Percentiles rank a stretch among this genome's conserved stretches.
Evolutionary conservation across 1,284 basidiomycete species (phyloP).

Genomic region (Bothia castanella): DNA sequence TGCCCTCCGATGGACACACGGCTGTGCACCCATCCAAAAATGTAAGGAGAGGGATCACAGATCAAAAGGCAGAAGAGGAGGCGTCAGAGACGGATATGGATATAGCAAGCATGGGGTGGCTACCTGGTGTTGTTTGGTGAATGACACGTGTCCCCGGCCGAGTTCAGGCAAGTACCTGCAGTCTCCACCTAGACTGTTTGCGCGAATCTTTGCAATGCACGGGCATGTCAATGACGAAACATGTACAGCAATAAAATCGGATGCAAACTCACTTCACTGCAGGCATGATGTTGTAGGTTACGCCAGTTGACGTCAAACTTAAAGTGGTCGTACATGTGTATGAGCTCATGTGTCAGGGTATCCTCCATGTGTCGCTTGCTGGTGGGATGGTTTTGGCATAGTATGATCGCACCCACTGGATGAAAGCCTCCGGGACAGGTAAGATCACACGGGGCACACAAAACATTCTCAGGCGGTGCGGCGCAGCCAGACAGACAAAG

Average conservation of each 20-base stretch:
- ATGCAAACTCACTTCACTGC: slow-evolving; percentile 83
- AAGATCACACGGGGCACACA: slow-evolving; percentile 78
- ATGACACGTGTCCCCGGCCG: slow-evolving; percentile 68
- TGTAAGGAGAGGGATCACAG: background rate
- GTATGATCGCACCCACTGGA: slow-evolving; percentile 70
- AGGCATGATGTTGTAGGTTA: slow-evolving; percentile 91
- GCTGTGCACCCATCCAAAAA: slow-evolving; percentile 41
- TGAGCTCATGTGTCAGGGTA: slow-evolving; percentile 88
- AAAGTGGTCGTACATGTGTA: slow-evolving; percentile 96
- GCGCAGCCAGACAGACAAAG: slow-evolving; percentile 69
- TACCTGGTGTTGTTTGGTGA: slow-evolving; percentile 94
- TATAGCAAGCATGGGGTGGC: slow-evolving; percentile 11
- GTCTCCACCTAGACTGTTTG: slow-evolving; percentile 90
- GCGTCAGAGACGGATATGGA: slow-evolving; percentile 13
- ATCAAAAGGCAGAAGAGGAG: slow-evolving; percentile 5
- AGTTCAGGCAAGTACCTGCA: slow-evolving; percentile 83
- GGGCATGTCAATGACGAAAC: no score
- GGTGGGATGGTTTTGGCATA: slow-evolving; percentile 83
- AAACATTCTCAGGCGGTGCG: slow-evolving; percentile 65
- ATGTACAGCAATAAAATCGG: background rate
- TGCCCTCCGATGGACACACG: slow-evolving; percentile 86
- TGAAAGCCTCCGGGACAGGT: slow-evolving; percentile 80
- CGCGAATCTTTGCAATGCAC: slow-evolving; percentile 86
- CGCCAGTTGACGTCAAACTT: slow-evolving; percentile 91
- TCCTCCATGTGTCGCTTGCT: slow-evolving; percentile 88